Percentiles rank a stretch among this genome's conserved stretches.
phyloP scores from a whole-genome alignment of 192 early-diverging fungal genomes.

The Dissophora ornata region DNA sequence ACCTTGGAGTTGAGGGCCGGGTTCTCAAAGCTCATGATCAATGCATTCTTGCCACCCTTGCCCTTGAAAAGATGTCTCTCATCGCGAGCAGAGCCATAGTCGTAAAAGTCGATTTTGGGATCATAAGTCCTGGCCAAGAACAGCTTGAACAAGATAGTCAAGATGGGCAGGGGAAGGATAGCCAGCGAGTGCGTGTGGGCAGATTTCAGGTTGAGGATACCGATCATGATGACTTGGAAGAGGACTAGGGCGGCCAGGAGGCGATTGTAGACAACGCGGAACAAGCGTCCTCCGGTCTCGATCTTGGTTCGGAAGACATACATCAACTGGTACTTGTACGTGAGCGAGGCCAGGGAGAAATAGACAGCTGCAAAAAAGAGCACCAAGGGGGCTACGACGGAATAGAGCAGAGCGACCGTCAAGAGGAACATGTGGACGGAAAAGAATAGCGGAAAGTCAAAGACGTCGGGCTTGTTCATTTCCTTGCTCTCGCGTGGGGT shows the following conservation, averaged over 20 bases:
- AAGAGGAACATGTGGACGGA: constrained; percentile 77
- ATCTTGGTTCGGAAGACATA: constrained; percentile 77
- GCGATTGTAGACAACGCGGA: constrained; percentile 77
- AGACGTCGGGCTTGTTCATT: constrained; percentile 72
- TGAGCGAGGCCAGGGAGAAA: constrained; percentile 72
- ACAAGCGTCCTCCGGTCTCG: constrained; percentile 79
- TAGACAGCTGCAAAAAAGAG: constrained; percentile 72
- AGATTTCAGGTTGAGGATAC: constrained; percentile 64
- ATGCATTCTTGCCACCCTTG: constrained; percentile 15
- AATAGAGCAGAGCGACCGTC: constrained; percentile 77
- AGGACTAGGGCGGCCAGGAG: constrained; percentile 69
- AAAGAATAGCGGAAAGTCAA: constrained; percentile 78
- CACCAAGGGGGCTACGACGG: constrained; percentile 75
- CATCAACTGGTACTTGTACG: constrained; percentile 81
- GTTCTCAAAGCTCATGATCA: constrained; percentile 73
- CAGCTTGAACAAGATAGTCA: constrained; percentile 67
- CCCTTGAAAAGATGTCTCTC: constrained; percentile 46
- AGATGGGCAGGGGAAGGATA: constrained; percentile 69
- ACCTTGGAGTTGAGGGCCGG: constrained; percentile 71
- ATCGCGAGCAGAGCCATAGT: constrained; percentile 56
- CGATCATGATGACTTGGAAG: constrained; percentile 76
- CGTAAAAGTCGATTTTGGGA: constrained; percentile 65
- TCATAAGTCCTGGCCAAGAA: constrained; percentile 59
- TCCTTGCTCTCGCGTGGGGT: constrained; percentile 77
- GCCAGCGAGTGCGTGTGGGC: constrained; percentile 57